Evolutionary conservation across 2,329 filamentous ascomycete genomes (phyloP).

Genomic region (Botryosphaeria dothidea): DNA sequence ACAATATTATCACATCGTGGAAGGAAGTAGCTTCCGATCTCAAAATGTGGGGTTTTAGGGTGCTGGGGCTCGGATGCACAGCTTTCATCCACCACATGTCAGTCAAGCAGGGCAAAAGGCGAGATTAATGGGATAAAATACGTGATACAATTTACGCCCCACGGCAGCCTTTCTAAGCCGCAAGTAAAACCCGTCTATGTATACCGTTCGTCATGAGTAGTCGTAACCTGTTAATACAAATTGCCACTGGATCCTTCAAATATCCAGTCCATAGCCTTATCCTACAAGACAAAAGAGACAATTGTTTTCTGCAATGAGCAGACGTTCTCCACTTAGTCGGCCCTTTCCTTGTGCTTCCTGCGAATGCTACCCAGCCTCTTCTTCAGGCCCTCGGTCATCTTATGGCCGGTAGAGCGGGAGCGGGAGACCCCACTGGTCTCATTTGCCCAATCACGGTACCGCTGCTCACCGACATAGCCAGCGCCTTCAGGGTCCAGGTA

Average conservation of each 20-base stretch:
- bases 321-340: background rate
- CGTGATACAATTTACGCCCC: background rate
- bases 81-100: too few species aligned
- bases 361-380: slow-evolving; percentile 50
- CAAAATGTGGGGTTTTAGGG: too few species aligned
- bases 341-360: slow-evolving; percentile 30
- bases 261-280: background rate
- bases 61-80: too few species aligned
- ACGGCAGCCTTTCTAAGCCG: background rate
- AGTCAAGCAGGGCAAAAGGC: too few species aligned
- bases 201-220: background rate
- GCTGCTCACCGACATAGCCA: slow-evolving; percentile 30
- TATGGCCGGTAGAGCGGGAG: slow-evolving; percentile 40
- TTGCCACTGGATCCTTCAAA: background rate
- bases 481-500: slow-evolving; percentile 30
- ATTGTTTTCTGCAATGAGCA: background rate
- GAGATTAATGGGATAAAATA: background rate
- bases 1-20: too few species aligned
- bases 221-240: slow-evolving; percentile 9
- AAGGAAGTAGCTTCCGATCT: too few species aligned
- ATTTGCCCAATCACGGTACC: slow-evolving; percentile 22
- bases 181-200: background rate
- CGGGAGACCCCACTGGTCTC: slow-evolving; percentile 30
- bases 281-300: background rate
- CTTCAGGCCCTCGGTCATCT: slow-evolving; percentile 43